These are phyloP conservation scores for Cryphonectria radicalis DNA, from an alignment of 2,329 filamentous ascomycete species.

Conservation along the genomic window DNA sequence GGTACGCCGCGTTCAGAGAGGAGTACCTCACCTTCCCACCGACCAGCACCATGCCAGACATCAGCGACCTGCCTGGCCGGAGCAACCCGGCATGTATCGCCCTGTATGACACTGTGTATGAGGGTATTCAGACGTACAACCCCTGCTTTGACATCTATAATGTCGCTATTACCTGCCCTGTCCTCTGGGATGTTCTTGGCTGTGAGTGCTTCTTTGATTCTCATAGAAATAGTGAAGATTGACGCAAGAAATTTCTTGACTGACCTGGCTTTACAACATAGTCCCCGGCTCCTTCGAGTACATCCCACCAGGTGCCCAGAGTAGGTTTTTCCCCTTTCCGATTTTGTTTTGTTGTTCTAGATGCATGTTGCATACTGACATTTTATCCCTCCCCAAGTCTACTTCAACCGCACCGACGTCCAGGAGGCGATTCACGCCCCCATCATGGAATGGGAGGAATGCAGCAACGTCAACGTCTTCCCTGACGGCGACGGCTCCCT, in stretches of 20 bases:
- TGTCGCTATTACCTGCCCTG: slow-evolving; percentile 72
- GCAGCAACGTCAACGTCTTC: slow-evolving; percentile 48
- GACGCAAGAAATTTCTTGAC: neutral
- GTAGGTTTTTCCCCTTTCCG: neutral
- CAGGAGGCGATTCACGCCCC: slow-evolving; percentile 50
- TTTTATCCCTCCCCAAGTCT: slow-evolving; percentile 46
- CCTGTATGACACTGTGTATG: slow-evolving; percentile 59
- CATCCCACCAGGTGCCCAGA: slow-evolving; percentile 60
- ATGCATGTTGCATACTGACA: neutral
- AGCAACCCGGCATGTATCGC: slow-evolving; percentile 55
- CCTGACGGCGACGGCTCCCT: slow-evolving; percentile 36
- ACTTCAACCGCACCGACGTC: slow-evolving; percentile 74
- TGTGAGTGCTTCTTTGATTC: slow-evolving; percentile 37
- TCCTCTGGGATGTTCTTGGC: slow-evolving; percentile 70
- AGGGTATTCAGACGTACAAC: slow-evolving; percentile 62
- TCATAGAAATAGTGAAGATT: neutral
- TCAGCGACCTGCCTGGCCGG: slow-evolving; percentile 41
- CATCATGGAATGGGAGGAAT: slow-evolving; percentile 57
- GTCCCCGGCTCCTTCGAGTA: slow-evolving; percentile 67
- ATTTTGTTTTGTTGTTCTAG: neutral
- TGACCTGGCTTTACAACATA: slow-evolving; percentile 9
- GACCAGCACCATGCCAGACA: slow-evolving; percentile 59
- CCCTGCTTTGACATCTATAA: slow-evolving; percentile 83
- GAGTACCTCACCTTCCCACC: slow-evolving; percentile 73
- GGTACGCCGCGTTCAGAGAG: slow-evolving; percentile 63